phyloP scores from a whole-genome alignment of 2,329 filamentous ascomycete species.

The Sporothrix mexicana region DNA sequence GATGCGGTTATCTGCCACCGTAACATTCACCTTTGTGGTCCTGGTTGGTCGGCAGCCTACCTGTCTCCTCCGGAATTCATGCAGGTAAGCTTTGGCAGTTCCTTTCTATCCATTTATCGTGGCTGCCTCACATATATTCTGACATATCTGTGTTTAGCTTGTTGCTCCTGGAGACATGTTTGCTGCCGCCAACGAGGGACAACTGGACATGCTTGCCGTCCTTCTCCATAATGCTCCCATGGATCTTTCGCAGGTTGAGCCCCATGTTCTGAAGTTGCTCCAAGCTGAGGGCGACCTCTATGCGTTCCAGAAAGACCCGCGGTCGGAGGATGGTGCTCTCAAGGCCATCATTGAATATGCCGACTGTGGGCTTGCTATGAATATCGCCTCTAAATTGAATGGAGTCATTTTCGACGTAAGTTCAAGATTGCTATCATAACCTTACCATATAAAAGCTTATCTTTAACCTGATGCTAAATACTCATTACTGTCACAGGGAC shows the following conservation, averaged over 20 bases:
- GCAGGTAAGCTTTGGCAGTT: constrained; percentile 42
- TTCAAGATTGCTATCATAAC: background rate
- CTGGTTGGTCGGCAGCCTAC: constrained; percentile 55
- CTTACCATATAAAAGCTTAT: background rate
- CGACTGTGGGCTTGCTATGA: constrained; percentile 53
- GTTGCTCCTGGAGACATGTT: constrained; percentile 42
- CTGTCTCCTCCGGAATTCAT: constrained; percentile 54
- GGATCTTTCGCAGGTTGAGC: constrained; percentile 43
- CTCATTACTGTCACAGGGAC: constrained; percentile 31
- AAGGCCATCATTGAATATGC: constrained; percentile 60
- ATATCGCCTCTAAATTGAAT: constrained; percentile 51
- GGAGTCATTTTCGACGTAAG: constrained; percentile 48
- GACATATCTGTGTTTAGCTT: constrained; percentile 37
- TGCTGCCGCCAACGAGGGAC: constrained; percentile 59
- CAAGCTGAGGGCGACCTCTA: constrained; percentile 58
- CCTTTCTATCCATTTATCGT: background rate
- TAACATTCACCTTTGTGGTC: constrained; percentile 51
- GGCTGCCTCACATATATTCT: background rate
- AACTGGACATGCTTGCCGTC: constrained; percentile 57
- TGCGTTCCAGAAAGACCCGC: constrained; percentile 54
- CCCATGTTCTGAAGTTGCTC: constrained; percentile 51
- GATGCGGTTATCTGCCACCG: constrained; percentile 60
- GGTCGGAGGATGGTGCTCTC: constrained; percentile 52
- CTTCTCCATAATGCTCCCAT: constrained; percentile 37
- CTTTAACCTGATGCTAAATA: constrained; percentile 2